Conservation (phyloP, 345 rosid genomes). For the Syzygium aqueum region DNA sequence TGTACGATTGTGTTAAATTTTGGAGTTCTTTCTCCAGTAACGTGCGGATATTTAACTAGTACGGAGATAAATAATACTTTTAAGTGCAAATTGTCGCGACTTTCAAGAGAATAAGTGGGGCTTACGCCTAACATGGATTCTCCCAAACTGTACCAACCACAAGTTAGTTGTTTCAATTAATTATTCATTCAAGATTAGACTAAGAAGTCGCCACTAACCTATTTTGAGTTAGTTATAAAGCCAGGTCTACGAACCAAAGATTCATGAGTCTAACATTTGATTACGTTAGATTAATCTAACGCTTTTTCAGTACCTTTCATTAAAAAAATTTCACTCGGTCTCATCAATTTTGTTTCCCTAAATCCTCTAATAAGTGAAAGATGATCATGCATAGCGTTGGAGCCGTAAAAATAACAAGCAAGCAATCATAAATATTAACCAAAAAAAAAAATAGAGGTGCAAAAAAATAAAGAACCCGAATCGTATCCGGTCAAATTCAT, state of each 20-base stretch:
- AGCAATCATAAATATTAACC: not conserved
- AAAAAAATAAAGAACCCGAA: not conserved
- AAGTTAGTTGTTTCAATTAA: too few relatives aligned
- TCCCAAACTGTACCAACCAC: fast-evolving
- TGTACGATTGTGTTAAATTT: too few relatives aligned
- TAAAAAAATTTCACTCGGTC: too few relatives aligned
- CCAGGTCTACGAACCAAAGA: not conserved
- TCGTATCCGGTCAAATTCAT: not conserved
- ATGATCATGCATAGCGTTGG: not conserved
- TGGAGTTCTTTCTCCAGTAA: too few relatives aligned
- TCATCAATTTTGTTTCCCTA: not conserved
- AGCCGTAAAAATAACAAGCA: not conserved
- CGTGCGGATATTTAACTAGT: too few relatives aligned
- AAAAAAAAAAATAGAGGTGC: too few relatives aligned
- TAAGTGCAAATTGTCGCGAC: too few relatives aligned
- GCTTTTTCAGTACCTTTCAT: too few relatives aligned
- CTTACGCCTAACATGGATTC: not conserved
- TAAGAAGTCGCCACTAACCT: not conserved
- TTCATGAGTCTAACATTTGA: fast-evolving
- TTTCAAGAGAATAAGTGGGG: not conserved
- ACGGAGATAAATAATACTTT: fast-evolving
- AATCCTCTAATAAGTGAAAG: not conserved
- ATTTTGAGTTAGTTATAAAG: too few relatives aligned
- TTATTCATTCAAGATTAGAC: not conserved
- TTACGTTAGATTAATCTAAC: too few relatives aligned